Evolutionary conservation across 805 yeast species (phyloP).

Genomic region (Cyberlindnera euphorbiae): DNA sequence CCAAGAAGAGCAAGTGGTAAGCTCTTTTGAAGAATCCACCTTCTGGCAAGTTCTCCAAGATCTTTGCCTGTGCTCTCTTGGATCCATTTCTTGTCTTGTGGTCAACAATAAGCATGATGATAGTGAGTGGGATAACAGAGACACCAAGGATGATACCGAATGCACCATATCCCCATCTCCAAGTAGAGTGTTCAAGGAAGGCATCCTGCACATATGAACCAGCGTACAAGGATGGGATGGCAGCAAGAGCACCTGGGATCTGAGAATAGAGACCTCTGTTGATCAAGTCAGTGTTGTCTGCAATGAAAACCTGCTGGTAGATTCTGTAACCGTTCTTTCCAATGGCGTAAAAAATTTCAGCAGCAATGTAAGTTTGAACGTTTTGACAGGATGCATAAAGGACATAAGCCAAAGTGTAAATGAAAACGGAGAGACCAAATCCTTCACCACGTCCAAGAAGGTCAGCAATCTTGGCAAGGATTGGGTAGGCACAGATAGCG

Average conservation of each 20-base stretch:
- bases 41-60: conserved; percentile 18
- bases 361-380: conserved; percentile 29
- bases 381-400: conserved; percentile 31
- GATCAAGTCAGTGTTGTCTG: conserved; percentile 35
- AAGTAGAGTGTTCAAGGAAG: conserved; percentile 30
- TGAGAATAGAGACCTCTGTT: conserved; percentile 35
- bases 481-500: conserved; percentile 33
- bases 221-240: conserved; percentile 26
- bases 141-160: conserved; percentile 35
- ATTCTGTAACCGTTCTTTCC: conserved; percentile 35
- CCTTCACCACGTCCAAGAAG: conserved; percentile 36
- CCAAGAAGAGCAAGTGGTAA: conserved; percentile 13
- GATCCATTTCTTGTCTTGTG: conserved; percentile 13
- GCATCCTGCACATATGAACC: conserved; percentile 28
- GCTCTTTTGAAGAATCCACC: conserved; percentile 13
- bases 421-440: conserved; percentile 28
- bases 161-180: conserved; percentile 49
- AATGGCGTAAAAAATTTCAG: conserved; percentile 33
- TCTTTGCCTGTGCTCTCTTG: conserved; percentile 9
- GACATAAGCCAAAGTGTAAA: conserved; percentile 31
- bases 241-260: conserved; percentile 31
- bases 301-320: conserved; percentile 33
- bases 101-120: conserved; percentile 24
- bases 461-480: conserved; percentile 35
- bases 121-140: conserved; percentile 21